These are phyloP conservation scores for Kluyveromyces sp. DNA, from an alignment of 1,139 yeast genomes.

Conservation along the genomic window DNA sequence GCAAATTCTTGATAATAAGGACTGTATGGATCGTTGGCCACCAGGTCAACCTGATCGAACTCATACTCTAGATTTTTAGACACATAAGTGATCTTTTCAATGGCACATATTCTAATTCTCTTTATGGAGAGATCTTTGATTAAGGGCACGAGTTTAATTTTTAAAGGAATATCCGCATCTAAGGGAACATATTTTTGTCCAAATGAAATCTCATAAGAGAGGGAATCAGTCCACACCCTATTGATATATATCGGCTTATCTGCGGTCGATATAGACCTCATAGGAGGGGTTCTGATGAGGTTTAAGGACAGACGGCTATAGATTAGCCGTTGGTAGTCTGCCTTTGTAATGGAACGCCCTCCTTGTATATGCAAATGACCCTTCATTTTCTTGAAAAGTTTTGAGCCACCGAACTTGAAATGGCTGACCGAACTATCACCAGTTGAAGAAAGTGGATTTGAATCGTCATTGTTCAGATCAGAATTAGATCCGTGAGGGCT, in stretches of 20 bases:
- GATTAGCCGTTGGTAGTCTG: constrained; percentile 3
- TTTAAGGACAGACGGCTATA: constrained; percentile 23
- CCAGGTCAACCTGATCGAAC: constrained; percentile 47
- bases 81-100: constrained; percentile 64
- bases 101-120: constrained; percentile 61
- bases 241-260: constrained; percentile 80
- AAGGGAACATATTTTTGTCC: constrained; percentile 70
- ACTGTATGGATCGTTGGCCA: constrained; percentile 30
- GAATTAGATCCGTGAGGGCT: not conserved
- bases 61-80: constrained; percentile 49
- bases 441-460: constrained; percentile 3
- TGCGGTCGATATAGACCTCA: constrained; percentile 61
- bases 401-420: constrained; percentile 9
- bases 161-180: constrained; percentile 53
- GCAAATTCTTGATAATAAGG: constrained; percentile 31
- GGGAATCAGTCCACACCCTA: constrained; percentile 72
- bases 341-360: not conserved
- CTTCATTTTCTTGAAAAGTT: constrained; percentile 20
- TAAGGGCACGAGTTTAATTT: constrained; percentile 66
- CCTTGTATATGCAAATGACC: constrained; percentile 15
- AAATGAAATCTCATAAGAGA: constrained; percentile 70
- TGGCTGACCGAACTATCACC: constrained; percentile 2
- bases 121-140: constrained; percentile 62
- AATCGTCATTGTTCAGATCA: constrained; percentile 3
- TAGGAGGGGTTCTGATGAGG: constrained; percentile 69